phyloP scores from a whole-genome alignment of 1,284 basidiomycete genomes.

The Lignosus rhinocerotis region DNA sequence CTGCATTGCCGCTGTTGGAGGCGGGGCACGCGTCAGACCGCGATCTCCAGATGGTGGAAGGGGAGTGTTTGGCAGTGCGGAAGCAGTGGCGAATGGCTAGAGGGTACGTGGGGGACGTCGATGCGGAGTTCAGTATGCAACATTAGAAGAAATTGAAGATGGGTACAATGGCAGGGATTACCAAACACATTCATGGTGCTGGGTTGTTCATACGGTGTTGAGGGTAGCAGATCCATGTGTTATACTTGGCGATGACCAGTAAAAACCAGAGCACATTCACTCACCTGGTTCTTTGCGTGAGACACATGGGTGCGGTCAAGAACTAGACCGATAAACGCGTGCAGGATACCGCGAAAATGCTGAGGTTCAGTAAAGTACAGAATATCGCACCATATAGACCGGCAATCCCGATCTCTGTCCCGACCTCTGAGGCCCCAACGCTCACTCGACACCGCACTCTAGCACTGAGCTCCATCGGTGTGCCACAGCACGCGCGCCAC shows the following conservation, averaged over 20 bases:
- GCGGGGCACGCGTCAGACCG: neutral
- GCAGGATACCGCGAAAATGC: neutral
- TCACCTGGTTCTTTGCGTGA: too few species aligned
- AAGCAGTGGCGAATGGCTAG: neutral
- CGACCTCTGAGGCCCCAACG: neutral
- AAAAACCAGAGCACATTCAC: too few species aligned
- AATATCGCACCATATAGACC: neutral
- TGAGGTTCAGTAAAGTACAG: neutral
- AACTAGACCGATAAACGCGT: too few species aligned
- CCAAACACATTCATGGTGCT: too few species aligned
- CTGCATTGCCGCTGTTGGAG: slow-evolving; percentile 1
- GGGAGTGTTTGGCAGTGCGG: slow-evolving; percentile 1
- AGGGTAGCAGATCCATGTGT: too few species aligned
- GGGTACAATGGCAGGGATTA: too few species aligned
- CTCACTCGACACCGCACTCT: too few species aligned
- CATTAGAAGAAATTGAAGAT: too few species aligned
- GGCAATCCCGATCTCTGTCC: neutral
- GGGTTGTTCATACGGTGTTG: too few species aligned
- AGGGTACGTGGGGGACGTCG: neutral
- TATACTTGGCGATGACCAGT: too few species aligned
- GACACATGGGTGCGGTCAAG: too few species aligned
- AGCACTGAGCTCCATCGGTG: neutral
- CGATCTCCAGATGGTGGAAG: neutral
- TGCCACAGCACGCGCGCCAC: slow-evolving; percentile 27
- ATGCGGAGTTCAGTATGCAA: neutral